phyloP scores from a whole-genome alignment of 805 yeast genomes.

The Yarrowia porcina region DNA sequence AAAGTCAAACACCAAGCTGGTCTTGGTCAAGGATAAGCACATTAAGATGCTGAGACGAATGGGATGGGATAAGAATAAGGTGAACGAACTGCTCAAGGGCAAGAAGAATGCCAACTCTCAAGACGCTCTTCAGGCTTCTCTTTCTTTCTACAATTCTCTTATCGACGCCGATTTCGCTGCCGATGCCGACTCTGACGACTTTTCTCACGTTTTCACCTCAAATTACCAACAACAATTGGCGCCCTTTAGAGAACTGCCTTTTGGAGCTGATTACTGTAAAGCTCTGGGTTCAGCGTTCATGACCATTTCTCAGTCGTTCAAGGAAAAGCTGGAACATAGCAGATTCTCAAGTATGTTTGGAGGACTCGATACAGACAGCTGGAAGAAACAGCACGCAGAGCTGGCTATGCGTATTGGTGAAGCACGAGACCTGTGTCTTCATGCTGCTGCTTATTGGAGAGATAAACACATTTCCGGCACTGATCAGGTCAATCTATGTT shows the following conservation, averaged over 20 bases:
- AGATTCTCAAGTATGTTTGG: not conserved
- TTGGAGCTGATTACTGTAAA: conserved; percentile 18
- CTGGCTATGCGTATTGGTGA: conserved; percentile 13
- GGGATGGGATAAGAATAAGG: conserved; percentile 23
- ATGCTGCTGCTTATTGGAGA: conserved; percentile 14
- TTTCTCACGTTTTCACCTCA: not conserved
- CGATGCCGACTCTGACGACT: not conserved
- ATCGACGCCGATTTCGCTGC: not conserved
- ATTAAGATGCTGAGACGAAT: conserved; percentile 15
- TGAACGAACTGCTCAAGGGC: conserved; percentile 16
- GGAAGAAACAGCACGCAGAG: conserved; percentile 17
- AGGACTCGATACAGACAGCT: conserved; percentile 3
- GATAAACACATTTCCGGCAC: conserved; percentile 1
- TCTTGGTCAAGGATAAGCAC: conserved; percentile 9
- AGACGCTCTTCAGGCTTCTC: not conserved
- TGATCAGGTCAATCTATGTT: conserved; percentile 14
- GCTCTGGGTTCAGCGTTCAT: conserved; percentile 14
- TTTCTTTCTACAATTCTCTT: conserved; percentile 6
- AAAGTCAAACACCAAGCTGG: conserved; percentile 19
- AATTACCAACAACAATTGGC: conserved; percentile 9
- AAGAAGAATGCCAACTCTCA: conserved; percentile 3
- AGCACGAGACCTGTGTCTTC: not conserved
- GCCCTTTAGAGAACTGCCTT: conserved; percentile 16
- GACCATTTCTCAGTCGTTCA: conserved; percentile 18
- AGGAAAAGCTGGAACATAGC: conserved; percentile 15